Conservation (phyloP, 148 eudicot species). For the Spergularia bocconei region DNA sequence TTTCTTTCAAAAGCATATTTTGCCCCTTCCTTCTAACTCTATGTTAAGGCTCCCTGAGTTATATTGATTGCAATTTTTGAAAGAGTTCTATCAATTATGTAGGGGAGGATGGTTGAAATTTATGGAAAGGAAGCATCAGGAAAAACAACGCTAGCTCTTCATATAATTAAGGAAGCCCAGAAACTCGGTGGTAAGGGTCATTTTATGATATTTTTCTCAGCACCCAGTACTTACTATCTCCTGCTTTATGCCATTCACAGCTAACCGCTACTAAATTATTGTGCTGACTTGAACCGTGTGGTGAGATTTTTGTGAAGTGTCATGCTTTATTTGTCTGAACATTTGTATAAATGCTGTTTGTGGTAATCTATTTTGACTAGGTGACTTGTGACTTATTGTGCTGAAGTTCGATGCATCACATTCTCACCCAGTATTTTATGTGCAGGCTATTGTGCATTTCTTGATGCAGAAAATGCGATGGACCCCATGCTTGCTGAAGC, state of each 20-base stretch:
- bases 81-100: constrained; percentile 6
- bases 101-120: constrained; percentile 98
- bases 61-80: neutral
- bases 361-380: neutral
- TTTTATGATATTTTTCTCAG: constrained; percentile 1
- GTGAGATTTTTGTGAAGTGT: constrained; percentile 1
- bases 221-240: neutral
- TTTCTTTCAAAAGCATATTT: neutral
- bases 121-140: constrained; percentile 98
- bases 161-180: constrained; percentile 93
- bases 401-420: neutral
- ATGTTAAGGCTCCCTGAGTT: neutral
- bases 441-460: constrained; percentile 92
- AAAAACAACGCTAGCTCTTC: constrained; percentile 92
- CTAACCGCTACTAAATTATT: neutral
- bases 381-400: neutral
- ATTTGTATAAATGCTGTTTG: neutral
- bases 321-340: neutral
- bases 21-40: neutral
- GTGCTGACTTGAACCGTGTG: neutral
- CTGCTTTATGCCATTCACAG: neutral
- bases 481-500: constrained; percentile 76
- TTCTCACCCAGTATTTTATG: constrained; percentile 5
- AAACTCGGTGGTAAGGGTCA: constrained; percentile 78
- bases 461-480: constrained; percentile 94